Evolutionary conservation across 2,329 filamentous ascomycete genomes (phyloP).

Genomic region (Thelonectria rubi): DNA sequence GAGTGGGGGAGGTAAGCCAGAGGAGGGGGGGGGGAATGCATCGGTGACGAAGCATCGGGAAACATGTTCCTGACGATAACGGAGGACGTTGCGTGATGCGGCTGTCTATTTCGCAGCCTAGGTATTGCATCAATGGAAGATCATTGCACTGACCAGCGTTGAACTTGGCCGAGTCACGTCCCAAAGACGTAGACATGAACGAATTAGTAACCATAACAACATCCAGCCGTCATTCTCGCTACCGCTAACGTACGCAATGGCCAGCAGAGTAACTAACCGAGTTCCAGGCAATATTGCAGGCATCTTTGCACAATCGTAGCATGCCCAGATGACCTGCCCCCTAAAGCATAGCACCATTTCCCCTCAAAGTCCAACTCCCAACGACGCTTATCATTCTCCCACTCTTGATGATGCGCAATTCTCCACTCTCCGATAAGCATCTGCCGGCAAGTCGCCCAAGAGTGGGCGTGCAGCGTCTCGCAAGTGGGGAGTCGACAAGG

Average conservation of each 20-base stretch:
- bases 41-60: not conserved
- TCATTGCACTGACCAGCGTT: no score
- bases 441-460: not conserved
- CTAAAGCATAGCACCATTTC: not conserved
- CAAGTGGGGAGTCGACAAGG: not conserved
- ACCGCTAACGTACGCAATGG: no score
- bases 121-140: no score
- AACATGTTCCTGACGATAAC: not conserved
- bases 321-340: not conserved
- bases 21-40: not conserved
- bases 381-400: not conserved
- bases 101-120: no score
- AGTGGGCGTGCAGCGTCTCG: not conserved
- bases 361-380: not conserved
- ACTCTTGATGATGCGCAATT: not conserved
- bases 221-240: no score
- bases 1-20: constrained; percentile 8
- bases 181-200: no score
- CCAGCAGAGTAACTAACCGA: no score
- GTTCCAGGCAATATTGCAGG: not conserved
- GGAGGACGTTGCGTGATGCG: not conserved
- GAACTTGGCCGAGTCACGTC: no score
- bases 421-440: not conserved
- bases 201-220: no score
- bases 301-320: not conserved